Evolutionary conservation across 768 basidiomycete species (phyloP), one percentile per base, ranked within the genome.

Genomic region (Mycena venus): DNA sequence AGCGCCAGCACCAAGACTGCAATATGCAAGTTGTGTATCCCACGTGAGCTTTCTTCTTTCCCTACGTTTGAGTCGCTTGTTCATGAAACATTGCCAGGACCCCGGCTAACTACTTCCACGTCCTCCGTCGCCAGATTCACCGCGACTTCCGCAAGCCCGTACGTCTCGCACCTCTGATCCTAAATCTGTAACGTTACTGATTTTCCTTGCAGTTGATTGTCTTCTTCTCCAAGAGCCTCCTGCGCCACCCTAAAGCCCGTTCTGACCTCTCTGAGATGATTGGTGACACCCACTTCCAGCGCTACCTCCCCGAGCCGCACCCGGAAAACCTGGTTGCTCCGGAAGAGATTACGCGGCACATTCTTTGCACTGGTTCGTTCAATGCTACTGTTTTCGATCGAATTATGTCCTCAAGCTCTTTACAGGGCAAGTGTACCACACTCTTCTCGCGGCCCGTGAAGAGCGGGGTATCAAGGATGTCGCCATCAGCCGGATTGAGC

Each of bases 1-100:
- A 97, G 80, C 87, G 98, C 58, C 97, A 98, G 79, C 97, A 99
- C 81, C 98, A 99, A 86, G 98, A 99, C 83, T 98, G 97, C 85
- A 99, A 99, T 82, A 96, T 99, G 96, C 98, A 99, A 85, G 94
- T 99, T 77, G 96, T 98, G 32, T 99, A 99, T 85, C 95, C 97
- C 6, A 97, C 97, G 94, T 95, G 81, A 83, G 94, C 88, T 42
- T 34, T 2, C 32, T 68, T 70, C 17, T 32, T 31, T 29, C 44
- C 58, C 51, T 29, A 11, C n/a, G 47, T 34, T 8, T 19, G 14
- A 15, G 51, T 51, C 42, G 8, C 0, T 55, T n/a, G 7, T 65
- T 55, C 25, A 63, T 66, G 72, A 51, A 34, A 59, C 65, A 3
- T 40, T 53, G 7, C 62, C 74, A 95, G 95, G 29, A 98, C 98